Evolutionary conservation across 2,329 filamentous ascomycete species (phyloP).

Genomic region (Xylaria sp.): DNA sequence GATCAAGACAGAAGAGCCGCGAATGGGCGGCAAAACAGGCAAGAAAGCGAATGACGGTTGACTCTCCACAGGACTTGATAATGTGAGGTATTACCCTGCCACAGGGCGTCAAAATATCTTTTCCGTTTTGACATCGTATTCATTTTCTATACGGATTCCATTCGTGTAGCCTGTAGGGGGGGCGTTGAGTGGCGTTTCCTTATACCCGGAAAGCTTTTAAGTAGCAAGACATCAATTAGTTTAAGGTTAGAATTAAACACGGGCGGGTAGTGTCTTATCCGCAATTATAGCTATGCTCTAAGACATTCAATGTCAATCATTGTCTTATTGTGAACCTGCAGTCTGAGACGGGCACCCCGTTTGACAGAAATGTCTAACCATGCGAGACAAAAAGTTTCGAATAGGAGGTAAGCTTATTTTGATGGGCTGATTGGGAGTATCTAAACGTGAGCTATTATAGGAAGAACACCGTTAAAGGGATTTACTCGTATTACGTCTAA

Average conservation of each 20-base stretch:
- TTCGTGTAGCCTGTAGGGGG: constrained; percentile 14
- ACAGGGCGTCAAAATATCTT: not conserved
- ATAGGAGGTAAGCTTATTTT: not conserved
- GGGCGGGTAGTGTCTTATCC: not conserved
- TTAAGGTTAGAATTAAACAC: not conserved
- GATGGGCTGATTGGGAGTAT: not conserved
- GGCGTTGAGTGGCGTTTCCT: constrained; percentile 28
- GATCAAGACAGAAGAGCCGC: constrained; percentile 66
- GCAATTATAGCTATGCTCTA: constrained; percentile 18
- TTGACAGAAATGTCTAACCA: not conserved
- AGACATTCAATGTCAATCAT: constrained; percentile 5
- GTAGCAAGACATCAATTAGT: constrained; percentile 19
- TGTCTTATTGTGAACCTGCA: not conserved
- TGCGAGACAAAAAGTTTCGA: not conserved
- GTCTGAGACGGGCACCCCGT: not conserved
- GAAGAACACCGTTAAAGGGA: too few relatives aligned
- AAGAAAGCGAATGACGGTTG: constrained; percentile 51
- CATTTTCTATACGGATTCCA: constrained; percentile 33
- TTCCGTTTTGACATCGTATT: constrained; percentile 35
- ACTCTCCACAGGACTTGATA: constrained; percentile 42
- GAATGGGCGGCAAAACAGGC: constrained; percentile 71
- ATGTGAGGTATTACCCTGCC: constrained; percentile 18
- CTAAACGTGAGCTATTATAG: not conserved
- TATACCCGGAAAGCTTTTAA: constrained; percentile 30
- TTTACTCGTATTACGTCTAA: not conserved